Percentiles rank a stretch among this genome's conserved stretches.
These are phyloP conservation scores for Chrysanthemum lavandulifolium DNA, from an alignment of 129 eudicot species.

Conservation along the genomic window DNA sequence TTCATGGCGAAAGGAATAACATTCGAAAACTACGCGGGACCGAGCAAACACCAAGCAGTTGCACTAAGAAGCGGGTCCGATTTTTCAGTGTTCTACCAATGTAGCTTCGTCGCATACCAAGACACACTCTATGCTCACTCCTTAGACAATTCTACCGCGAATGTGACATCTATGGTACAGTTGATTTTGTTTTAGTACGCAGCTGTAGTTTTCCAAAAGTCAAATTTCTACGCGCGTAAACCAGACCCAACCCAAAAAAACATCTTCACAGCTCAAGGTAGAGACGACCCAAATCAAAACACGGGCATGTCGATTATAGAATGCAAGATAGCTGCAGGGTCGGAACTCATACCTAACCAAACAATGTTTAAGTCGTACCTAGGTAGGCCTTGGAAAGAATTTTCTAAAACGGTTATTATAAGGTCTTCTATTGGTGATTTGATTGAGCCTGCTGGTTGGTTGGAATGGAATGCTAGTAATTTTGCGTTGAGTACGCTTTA, in stretches of 20 bases:
- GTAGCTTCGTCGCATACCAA: slow-evolving; percentile 79
- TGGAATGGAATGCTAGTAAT: slow-evolving; percentile 58
- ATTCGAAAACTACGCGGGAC: slow-evolving; percentile 79
- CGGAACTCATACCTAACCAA: slow-evolving; percentile 54
- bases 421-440: slow-evolving; percentile 42
- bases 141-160: slow-evolving; percentile 77
- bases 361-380: slow-evolving; percentile 52
- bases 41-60: slow-evolving; percentile 83
- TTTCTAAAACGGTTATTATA: slow-evolving; percentile 56
- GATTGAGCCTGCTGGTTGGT: slow-evolving; percentile 59
- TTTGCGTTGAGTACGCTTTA: slow-evolving; percentile 53
- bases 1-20: slow-evolving; percentile 79
- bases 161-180: slow-evolving; percentile 75
- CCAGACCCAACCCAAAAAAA: slow-evolving; percentile 55
- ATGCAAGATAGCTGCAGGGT: slow-evolving; percentile 72
- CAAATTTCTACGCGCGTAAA: slow-evolving; percentile 68
- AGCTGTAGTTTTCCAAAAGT: slow-evolving; percentile 70
- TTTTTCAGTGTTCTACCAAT: slow-evolving; percentile 71
- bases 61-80: slow-evolving; percentile 69
- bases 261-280: slow-evolving; percentile 85
- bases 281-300: slow-evolving; percentile 81
- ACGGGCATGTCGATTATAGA: slow-evolving; percentile 70
- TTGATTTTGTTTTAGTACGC: slow-evolving; percentile 84
- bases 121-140: slow-evolving; percentile 84
- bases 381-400: slow-evolving; percentile 76